phyloP scores from a whole-genome alignment of 1,284 basidiomycete species.

The Hypsizygus ulmarius region DNA sequence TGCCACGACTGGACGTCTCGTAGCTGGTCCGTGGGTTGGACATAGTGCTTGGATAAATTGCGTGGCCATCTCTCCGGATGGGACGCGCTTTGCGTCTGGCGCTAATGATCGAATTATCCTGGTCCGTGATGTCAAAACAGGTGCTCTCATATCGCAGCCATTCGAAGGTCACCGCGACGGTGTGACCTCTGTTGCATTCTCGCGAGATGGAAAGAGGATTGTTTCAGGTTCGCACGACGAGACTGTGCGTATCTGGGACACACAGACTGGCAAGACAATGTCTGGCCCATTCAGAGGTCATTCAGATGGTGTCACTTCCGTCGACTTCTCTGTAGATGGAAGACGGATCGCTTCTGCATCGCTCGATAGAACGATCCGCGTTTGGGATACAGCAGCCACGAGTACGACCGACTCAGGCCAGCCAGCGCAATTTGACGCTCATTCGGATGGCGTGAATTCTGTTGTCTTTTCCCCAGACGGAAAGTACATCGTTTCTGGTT shows the following conservation, averaged over 20 bases:
- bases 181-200: conserved; percentile 20
- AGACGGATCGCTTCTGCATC: conserved; percentile 19
- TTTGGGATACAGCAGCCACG: conserved; percentile 18
- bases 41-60: conserved; percentile 12
- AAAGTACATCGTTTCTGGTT: conserved; percentile 16
- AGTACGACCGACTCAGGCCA: conserved; percentile 5
- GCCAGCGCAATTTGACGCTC: neutral
- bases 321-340: conserved; percentile 21
- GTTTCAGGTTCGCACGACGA: conserved; percentile 22
- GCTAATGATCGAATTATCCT: conserved; percentile 5
- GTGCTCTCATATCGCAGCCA: conserved; percentile 1
- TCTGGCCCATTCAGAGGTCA: conserved; percentile 21
- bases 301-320: conserved; percentile 10
- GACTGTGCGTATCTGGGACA: conserved; percentile 24
- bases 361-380: conserved; percentile 18
- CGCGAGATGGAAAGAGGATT: conserved; percentile 11
- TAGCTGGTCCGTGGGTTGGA: conserved; percentile 1
- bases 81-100: conserved; percentile 4
- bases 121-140: conserved; percentile 11
- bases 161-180: conserved; percentile 7
- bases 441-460: conserved; percentile 8
- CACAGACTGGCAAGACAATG: conserved; percentile 12
- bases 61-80: conserved; percentile 15
- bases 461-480: conserved; percentile 16
- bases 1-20: conserved; percentile 2